Conservation (phyloP, 257 asterid genomes). For the Coffea eugenioides region DNA sequence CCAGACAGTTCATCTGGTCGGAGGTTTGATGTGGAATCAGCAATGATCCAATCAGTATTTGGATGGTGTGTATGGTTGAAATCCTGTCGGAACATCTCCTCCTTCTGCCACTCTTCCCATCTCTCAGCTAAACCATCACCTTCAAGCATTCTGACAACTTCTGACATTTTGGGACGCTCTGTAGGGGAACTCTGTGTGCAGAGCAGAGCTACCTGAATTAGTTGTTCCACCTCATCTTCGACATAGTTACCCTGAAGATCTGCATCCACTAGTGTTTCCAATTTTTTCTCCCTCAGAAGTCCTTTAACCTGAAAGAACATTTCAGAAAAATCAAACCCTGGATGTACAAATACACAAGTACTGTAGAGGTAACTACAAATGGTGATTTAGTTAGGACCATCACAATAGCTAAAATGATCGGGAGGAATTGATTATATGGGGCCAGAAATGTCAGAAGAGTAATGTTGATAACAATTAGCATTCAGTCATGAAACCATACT, state of each 20-base stretch:
- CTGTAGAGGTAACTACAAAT: background rate
- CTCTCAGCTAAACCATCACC: slow-evolving; percentile 96
- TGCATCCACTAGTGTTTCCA: slow-evolving; percentile 70
- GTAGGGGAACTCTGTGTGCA: slow-evolving; percentile 70
- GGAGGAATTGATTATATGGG: background rate
- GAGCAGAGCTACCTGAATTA: slow-evolving; percentile 86
- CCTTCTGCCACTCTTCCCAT: slow-evolving; percentile 98
- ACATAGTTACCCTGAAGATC: slow-evolving; percentile 68
- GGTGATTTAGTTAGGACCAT: background rate
- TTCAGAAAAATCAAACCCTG: background rate
- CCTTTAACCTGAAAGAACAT: slow-evolving; percentile 64
- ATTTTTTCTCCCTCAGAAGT: slow-evolving; percentile 71
- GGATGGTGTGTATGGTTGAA: slow-evolving; percentile 41
- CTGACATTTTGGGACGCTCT: slow-evolving; percentile 95
- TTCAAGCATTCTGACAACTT: slow-evolving; percentile 86
- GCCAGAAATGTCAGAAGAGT: background rate
- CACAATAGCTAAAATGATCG: background rate
- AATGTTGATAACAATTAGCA: background rate
- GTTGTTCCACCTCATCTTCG: slow-evolving; percentile 78
- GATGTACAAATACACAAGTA: background rate
- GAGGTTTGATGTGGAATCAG: slow-evolving; percentile 62
- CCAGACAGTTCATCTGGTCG: slow-evolving; percentile 83
- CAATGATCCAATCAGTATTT: slow-evolving; percentile 57
- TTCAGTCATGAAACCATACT: background rate
- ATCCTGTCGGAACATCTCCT: slow-evolving; percentile 76